phyloP scores from a whole-genome alignment of 495 filamentous ascomycete species.

The Tuber brumale region DNA sequence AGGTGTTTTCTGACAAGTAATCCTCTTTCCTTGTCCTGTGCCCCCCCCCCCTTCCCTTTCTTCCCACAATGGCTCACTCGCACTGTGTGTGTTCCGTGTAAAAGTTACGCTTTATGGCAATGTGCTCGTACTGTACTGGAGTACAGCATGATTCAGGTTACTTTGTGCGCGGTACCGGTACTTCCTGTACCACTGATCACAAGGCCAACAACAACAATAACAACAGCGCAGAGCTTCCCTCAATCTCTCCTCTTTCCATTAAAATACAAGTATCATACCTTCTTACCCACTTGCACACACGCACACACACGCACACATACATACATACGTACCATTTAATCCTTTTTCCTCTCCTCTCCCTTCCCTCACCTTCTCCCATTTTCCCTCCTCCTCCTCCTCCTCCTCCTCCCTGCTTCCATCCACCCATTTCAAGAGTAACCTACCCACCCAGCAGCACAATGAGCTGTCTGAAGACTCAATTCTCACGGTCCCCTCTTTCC shows the following conservation, averaged over 20 bases:
- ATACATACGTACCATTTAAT: constrained; percentile 2
- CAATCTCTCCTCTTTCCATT: not conserved
- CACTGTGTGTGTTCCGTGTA: not conserved
- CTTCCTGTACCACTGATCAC: not conserved
- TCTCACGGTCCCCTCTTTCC: not conserved
- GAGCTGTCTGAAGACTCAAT: not conserved
- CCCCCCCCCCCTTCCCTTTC: too few relatives aligned
- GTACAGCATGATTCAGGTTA: too few relatives aligned
- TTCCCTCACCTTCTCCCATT: not conserved
- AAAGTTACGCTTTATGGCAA: not conserved
- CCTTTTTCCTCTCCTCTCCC: not conserved
- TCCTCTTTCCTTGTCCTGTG: not conserved
- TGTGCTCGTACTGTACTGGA: not conserved
- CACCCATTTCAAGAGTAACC: not conserved
- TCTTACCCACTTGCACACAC: not conserved
- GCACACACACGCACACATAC: not conserved
- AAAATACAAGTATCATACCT: not conserved
- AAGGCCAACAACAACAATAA: constrained; percentile 9
- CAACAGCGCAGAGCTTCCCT: constrained; percentile 12
- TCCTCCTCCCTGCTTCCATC: not conserved
- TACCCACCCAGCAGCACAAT: not conserved
- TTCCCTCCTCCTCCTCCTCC: not conserved
- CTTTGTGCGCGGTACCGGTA: constrained; percentile 4
- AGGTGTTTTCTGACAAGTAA: not conserved
- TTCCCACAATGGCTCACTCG: not conserved